A percentile compares a stretch with the other conserved stretches of the same genome.
phyloP scores from a whole-genome alignment of 202 grass and related monocot species.

The Schoenoplectus triqueter region DNA sequence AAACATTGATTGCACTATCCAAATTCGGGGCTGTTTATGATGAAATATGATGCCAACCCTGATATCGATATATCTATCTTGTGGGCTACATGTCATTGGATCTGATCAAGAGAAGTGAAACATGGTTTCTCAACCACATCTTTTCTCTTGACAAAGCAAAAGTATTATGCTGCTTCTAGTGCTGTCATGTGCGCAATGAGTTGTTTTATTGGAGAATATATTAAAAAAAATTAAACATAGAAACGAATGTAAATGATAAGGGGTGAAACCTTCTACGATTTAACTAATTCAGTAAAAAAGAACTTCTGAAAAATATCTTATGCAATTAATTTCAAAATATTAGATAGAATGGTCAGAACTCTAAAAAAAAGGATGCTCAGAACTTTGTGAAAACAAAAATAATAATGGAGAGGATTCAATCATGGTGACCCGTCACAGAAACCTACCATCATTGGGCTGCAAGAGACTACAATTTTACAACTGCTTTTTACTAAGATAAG shows the following conservation, averaged over 20 bases:
- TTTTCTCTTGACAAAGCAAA: constrained; percentile 30
- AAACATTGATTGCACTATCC: constrained; percentile 33
- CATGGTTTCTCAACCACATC: constrained; percentile 36
- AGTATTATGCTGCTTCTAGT: constrained; percentile 15
- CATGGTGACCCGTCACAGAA: constrained; percentile 26
- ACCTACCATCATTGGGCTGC: background rate
- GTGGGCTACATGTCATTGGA: constrained; percentile 34
- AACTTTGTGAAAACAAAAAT: background rate
- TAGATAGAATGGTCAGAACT: constrained; percentile 12
- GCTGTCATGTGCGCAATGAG: constrained; percentile 19
- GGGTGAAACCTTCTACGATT: background rate
- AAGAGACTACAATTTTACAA: constrained; percentile 19
- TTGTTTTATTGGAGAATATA: constrained; percentile 24
- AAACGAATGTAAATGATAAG: background rate
- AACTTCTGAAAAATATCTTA: background rate
- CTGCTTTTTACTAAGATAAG: constrained; percentile 34
- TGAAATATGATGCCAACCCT: constrained; percentile 35
- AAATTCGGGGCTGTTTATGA: constrained; percentile 31
- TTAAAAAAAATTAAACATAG: background rate
- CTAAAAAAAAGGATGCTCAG: background rate
- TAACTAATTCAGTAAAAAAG: background rate
- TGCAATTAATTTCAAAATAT: background rate
- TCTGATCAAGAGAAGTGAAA: constrained; percentile 33
- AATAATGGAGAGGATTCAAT: background rate
- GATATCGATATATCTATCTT: constrained; percentile 27